phyloP scores from a whole-genome alignment of 352 stramenopile species.

The Phytophthora multivora region DNA sequence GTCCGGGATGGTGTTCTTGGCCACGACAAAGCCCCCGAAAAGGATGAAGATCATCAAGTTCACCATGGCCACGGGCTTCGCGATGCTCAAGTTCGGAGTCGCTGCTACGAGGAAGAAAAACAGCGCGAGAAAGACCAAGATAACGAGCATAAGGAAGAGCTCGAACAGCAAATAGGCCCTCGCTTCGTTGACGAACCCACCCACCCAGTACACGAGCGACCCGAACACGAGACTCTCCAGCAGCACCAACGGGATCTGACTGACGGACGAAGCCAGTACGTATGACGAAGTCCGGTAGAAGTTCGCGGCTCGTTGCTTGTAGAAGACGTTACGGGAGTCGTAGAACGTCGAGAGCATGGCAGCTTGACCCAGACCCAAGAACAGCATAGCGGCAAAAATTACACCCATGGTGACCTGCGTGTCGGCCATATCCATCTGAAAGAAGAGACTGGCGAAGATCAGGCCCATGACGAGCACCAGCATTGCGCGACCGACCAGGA shows the following conservation, averaged over 20 bases:
- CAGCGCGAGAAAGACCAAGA: conserved; percentile 48
- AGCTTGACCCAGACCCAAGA: conserved; percentile 76
- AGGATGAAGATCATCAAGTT: conserved; percentile 69
- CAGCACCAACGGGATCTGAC: conserved; percentile 63
- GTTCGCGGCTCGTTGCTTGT: conserved; percentile 88
- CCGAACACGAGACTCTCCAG: conserved; percentile 87
- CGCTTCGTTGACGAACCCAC: conserved; percentile 61
- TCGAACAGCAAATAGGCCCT: conserved; percentile 77
- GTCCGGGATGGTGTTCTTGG: conserved; percentile 55
- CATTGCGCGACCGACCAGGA: conserved; percentile 51
- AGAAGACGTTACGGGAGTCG: conserved; percentile 72
- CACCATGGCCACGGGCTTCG: conserved; percentile 63
- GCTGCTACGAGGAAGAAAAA: conserved; percentile 62
- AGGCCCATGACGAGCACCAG: conserved; percentile 59
- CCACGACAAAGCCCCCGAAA: conserved; percentile 65
- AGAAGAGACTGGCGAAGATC: conserved; percentile 59
- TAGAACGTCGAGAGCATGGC: conserved; percentile 82
- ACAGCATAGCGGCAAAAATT: conserved; percentile 81
- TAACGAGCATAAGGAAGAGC: conserved; percentile 67
- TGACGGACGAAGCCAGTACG: conserved; percentile 61
- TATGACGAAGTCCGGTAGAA: conserved; percentile 88
- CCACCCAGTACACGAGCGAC: conserved; percentile 87
- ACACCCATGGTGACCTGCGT: conserved; percentile 76
- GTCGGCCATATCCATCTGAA: conserved; percentile 50
- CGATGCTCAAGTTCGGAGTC: conserved; percentile 50